phyloP scores from a whole-genome alignment of 2,329 filamentous ascomycete genomes.

The Penicillium sp. region DNA sequence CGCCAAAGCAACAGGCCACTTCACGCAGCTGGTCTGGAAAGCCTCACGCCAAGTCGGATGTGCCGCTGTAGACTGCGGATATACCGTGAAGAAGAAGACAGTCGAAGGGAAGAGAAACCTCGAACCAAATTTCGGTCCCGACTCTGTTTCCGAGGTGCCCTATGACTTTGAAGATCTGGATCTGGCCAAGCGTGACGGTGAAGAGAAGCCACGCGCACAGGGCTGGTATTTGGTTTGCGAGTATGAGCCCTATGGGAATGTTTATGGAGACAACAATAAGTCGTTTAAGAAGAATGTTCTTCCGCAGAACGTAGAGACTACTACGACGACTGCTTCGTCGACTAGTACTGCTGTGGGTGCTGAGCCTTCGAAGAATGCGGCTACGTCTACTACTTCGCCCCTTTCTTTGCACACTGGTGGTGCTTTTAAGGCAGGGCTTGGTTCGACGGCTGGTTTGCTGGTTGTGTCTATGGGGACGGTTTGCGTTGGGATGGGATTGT shows the following conservation, averaged over 20 bases:
- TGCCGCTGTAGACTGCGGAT: conserved; percentile 46
- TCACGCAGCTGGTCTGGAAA: conserved; percentile 74
- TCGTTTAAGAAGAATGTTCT: conserved; percentile 36
- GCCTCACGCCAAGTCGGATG: conserved; percentile 63
- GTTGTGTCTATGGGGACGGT: conserved; percentile 14
- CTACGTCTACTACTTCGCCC: conserved; percentile 14
- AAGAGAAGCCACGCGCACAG: conserved; percentile 24
- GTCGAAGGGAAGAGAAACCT: conserved; percentile 27
- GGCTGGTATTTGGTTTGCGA: conserved; percentile 71
- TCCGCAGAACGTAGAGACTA: conserved; percentile 15
- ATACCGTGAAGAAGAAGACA: conserved; percentile 9
- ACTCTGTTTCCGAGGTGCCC: no score
- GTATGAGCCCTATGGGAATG: conserved; percentile 68
- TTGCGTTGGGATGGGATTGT: conserved; percentile 10
- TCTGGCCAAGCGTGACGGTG: background rate
- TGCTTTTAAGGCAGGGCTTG: conserved; percentile 3
- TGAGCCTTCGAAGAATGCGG: conserved; percentile 20
- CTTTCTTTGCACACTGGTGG: conserved; percentile 7
- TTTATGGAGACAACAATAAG: conserved; percentile 40
- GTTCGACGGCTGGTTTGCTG: conserved; percentile 7
- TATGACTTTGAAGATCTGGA: background rate
- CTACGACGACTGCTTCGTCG: conserved; percentile 22
- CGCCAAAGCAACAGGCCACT: conserved; percentile 64
- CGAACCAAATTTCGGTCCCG: background rate
- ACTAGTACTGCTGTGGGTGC: conserved; percentile 9